phyloP scores from a whole-genome alignment of 805 yeast species.

The Metschnikowia gelsemii region DNA sequence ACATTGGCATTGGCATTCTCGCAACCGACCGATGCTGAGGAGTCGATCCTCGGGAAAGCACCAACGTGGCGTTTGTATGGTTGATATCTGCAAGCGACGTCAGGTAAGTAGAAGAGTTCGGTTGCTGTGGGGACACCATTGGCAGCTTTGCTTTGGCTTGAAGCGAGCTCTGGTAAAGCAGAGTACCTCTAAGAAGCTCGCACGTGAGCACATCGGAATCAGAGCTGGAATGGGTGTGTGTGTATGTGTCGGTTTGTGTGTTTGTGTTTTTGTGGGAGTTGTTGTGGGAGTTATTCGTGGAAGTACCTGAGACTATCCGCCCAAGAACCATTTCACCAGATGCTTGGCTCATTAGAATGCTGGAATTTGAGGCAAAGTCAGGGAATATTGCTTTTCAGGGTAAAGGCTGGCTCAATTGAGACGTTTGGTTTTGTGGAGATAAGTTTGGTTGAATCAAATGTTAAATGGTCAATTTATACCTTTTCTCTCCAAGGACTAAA shows the following conservation, averaged over 20 bases:
- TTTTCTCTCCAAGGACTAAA: too few species aligned
- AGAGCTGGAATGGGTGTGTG: not conserved
- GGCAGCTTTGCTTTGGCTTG: not conserved
- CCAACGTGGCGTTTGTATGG: constrained; percentile 1
- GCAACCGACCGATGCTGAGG: not conserved
- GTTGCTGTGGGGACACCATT: not conserved
- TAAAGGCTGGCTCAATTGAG: too few species aligned
- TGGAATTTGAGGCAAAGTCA: too few species aligned
- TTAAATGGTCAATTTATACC: too few species aligned
- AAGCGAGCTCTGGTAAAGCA: constrained; percentile 1
- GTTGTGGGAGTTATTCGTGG: too few species aligned
- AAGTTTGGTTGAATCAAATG: too few species aligned
- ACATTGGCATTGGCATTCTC: too few species aligned
- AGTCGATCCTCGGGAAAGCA: not conserved
- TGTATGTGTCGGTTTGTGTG: not conserved
- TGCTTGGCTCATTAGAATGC: not conserved
- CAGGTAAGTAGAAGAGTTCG: constrained; percentile 1
- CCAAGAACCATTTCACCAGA: not conserved
- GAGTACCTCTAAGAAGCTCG: constrained; percentile 7
- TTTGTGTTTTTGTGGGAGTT: too few species aligned
- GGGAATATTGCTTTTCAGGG: too few species aligned
- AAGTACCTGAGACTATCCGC: too few species aligned
- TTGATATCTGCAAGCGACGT: constrained; percentile 1
- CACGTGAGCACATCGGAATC: constrained; percentile 9
- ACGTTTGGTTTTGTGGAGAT: too few species aligned